These are phyloP conservation scores for Solanum appendiculatum DNA, from an alignment of 257 asterid genomes.

Conservation along the genomic window DNA sequence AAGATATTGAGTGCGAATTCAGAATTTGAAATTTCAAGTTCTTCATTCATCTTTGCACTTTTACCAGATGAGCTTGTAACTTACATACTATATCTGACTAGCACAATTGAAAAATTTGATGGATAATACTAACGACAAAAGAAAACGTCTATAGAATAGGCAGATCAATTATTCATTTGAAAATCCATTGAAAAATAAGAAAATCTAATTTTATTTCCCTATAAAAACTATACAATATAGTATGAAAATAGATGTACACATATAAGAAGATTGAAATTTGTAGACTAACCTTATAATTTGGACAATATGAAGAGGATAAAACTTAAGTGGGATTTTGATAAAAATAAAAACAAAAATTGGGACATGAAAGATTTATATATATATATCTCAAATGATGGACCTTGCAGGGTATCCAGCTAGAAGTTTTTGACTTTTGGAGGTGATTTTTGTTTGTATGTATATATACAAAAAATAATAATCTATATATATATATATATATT, in stretches of 20 bases:
- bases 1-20: background rate
- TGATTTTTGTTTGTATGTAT: background rate
- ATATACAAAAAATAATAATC: background rate
- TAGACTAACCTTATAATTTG: background rate
- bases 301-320: background rate
- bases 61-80: too few relatives aligned
- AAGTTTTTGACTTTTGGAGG: slow-evolving; percentile 20
- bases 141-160: background rate
- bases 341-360: background rate
- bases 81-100: background rate
- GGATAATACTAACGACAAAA: background rate
- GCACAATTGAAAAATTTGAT: too few relatives aligned
- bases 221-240: background rate
- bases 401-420: slow-evolving; percentile 2
- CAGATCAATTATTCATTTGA: background rate
- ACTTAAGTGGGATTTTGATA: background rate
- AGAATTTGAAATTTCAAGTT: background rate
- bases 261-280: background rate
- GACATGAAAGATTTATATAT: background rate
- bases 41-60: background rate
- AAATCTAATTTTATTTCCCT: background rate
- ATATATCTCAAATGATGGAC: background rate
- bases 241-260: background rate
- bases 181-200: background rate
- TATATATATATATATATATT: background rate